Evolutionary conservation across 192 early-diverging fungal genomes (phyloP).

Genomic region (Cetraspora pellucida): DNA sequence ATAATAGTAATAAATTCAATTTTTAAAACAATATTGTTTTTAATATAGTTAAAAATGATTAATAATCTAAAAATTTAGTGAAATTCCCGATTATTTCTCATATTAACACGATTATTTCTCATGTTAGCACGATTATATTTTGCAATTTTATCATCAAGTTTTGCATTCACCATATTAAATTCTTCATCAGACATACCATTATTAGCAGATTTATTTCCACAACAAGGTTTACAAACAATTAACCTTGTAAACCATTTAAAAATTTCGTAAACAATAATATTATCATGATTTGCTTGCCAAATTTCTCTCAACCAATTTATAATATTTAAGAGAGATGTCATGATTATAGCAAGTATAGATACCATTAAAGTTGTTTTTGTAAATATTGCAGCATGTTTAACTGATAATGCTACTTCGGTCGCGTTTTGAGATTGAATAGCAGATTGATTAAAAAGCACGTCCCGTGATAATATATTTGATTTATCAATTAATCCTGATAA

Average conservation of each 20-base stretch:
- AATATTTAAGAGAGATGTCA: slow-evolving; percentile 24
- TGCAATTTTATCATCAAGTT: too few relatives aligned
- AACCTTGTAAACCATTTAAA: slow-evolving; percentile 22
- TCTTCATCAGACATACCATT: not conserved
- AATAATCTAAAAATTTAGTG: too few relatives aligned
- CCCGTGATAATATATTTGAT: too few relatives aligned
- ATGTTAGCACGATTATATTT: too few relatives aligned
- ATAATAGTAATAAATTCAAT: too few relatives aligned
- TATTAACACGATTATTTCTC: too few relatives aligned
- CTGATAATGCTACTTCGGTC: not conserved
- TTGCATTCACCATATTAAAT: not conserved
- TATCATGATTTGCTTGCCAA: slow-evolving; percentile 6
- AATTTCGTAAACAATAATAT: slow-evolving; percentile 19
- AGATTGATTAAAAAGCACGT: too few relatives aligned
- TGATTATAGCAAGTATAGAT: slow-evolving; percentile 23
- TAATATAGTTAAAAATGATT: too few relatives aligned
- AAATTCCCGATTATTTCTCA: too few relatives aligned
- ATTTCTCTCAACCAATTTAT: slow-evolving; percentile 20
- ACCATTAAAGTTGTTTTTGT: slow-evolving; percentile 7
- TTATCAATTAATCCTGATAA: not conserved
- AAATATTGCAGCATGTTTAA: slow-evolving; percentile 10
- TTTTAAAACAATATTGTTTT: too few relatives aligned
- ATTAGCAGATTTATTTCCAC: not conserved
- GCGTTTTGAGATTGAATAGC: too few relatives aligned
- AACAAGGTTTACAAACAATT: slow-evolving; percentile 29